These are phyloP conservation scores for Larix kaempferi DNA, from an alignment of 75 land plant genomes.

Conservation along the genomic window DNA sequence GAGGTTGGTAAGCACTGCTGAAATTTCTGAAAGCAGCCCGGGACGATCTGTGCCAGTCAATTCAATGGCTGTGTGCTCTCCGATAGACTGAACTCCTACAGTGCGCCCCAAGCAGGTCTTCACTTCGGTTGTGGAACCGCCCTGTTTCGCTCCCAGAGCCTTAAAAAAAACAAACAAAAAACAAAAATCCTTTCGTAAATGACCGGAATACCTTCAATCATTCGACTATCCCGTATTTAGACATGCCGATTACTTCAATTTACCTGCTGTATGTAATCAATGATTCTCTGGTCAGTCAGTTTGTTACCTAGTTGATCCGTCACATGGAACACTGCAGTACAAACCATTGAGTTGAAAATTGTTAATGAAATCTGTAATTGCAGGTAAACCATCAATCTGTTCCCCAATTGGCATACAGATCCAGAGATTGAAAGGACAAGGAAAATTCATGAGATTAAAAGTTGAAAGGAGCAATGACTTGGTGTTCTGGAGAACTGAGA, in stretches of 20 bases:
- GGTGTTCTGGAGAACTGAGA: background rate
- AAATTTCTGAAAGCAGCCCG: constrained; percentile 87
- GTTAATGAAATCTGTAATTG: background rate
- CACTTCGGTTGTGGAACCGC: constrained; percentile 18
- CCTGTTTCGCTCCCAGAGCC: constrained; percentile 51
- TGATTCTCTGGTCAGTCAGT: constrained; percentile 48
- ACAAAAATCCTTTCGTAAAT: background rate
- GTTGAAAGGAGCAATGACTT: too few species aligned
- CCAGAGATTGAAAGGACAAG: too few species aligned
- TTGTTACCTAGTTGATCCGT: constrained; percentile 73
- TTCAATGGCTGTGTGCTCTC: constrained; percentile 72
- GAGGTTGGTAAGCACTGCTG: constrained; percentile 63
- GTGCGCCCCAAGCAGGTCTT: constrained; percentile 24
- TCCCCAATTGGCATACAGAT: too few species aligned
- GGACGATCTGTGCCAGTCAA: constrained; percentile 82
- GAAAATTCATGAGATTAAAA: too few species aligned
- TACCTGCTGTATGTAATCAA: constrained; percentile 67
- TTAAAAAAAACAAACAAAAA: constrained; percentile 9
- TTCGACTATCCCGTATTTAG: background rate
- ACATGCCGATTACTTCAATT: background rate
- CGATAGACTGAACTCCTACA: constrained; percentile 36
- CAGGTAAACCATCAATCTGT: background rate
- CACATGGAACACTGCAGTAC: constrained; percentile 84
- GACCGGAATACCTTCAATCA: background rate
- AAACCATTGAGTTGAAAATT: background rate